These are phyloP conservation scores for Fagopyrum esculentum DNA, from an alignment of 148 eudicot species.

Conservation along the genomic window DNA sequence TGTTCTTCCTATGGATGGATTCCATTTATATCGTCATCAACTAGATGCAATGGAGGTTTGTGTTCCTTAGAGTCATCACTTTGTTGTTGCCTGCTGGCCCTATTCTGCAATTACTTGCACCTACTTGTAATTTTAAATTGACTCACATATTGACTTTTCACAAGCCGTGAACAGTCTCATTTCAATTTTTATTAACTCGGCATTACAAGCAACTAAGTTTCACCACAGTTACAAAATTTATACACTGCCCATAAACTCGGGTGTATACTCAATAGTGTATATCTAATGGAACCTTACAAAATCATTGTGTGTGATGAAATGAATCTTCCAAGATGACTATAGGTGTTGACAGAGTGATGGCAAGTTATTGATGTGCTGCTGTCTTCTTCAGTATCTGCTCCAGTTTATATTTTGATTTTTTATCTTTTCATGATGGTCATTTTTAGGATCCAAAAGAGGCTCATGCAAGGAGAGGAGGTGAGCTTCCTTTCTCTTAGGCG, in stretches of 20 bases:
- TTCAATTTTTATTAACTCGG: not conserved
- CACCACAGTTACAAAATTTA: not conserved
- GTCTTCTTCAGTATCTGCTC: not conserved
- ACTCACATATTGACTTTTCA: not conserved
- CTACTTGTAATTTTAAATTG: not conserved
- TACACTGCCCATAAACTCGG: not conserved
- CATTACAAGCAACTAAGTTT: not conserved
- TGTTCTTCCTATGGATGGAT: slow-evolving; percentile 97
- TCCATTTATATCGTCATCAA: slow-evolving; percentile 92
- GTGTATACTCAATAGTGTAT: not conserved
- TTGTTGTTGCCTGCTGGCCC: not conserved
- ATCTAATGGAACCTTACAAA: not conserved
- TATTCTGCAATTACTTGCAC: not conserved
- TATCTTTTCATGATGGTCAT: not conserved
- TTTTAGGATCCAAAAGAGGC: slow-evolving; percentile 87
- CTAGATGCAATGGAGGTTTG: slow-evolving; percentile 91
- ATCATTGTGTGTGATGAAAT: not conserved
- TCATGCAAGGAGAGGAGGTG: slow-evolving; percentile 99
- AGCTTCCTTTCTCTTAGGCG: slow-evolving; percentile 20
- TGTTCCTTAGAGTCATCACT: slow-evolving; percentile 3
- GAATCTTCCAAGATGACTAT: not conserved
- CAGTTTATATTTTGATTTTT: not conserved
- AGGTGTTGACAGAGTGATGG: not conserved
- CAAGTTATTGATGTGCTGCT: not conserved
- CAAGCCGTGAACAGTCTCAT: not conserved